phyloP scores from a whole-genome alignment of 73 alveolate species.

The Paramecium tetraurelia region DNA sequence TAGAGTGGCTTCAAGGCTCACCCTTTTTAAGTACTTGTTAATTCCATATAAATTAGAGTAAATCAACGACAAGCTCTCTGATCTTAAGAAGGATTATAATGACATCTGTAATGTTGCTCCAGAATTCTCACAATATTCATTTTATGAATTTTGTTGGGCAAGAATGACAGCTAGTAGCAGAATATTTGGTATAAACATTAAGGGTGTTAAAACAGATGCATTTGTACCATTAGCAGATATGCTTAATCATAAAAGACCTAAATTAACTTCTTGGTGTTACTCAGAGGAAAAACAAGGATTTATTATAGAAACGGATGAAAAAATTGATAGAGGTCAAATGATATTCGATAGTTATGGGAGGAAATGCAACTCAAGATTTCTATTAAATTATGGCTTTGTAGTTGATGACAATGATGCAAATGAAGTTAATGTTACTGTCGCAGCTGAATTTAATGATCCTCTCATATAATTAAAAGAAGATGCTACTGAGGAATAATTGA shows the following conservation, averaged over 20 bases:
- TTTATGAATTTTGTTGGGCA: conserved; percentile 88
- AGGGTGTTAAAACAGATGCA: conserved; percentile 93
- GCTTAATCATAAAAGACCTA: conserved; percentile 95
- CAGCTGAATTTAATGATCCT: conserved; percentile 74
- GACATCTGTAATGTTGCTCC: conserved; percentile 81
- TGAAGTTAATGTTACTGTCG: conserved; percentile 83
- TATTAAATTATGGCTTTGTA: conserved; percentile 93
- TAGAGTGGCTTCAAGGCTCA: conserved; percentile 88
- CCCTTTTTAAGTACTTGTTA: conserved; percentile 78
- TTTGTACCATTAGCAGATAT: conserved; percentile 97
- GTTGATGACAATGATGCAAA: conserved; percentile 91
- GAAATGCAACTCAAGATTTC: conserved; percentile 92
- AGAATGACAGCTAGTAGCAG: conserved; percentile 92
- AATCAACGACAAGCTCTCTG: conserved; percentile 80
- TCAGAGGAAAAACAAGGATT: conserved; percentile 85
- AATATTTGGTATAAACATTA: conserved; percentile 87
- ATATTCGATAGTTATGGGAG: conserved; percentile 95
- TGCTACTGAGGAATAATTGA: conserved; percentile 61
- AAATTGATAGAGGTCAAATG: conserved; percentile 81
- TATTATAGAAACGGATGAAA: conserved; percentile 89
- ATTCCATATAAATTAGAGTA: conserved; percentile 43
- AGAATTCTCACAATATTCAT: conserved; percentile 80
- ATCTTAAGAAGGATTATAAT: conserved; percentile 86
- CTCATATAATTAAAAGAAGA: conserved; percentile 68
- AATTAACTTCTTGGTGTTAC: conserved; percentile 92